Percentiles rank a stretch among this genome's conserved stretches.
These are phyloP conservation scores for Xylaria arbuscula DNA, from an alignment of 2,329 filamentous ascomycete genomes.

Conservation along the genomic window DNA sequence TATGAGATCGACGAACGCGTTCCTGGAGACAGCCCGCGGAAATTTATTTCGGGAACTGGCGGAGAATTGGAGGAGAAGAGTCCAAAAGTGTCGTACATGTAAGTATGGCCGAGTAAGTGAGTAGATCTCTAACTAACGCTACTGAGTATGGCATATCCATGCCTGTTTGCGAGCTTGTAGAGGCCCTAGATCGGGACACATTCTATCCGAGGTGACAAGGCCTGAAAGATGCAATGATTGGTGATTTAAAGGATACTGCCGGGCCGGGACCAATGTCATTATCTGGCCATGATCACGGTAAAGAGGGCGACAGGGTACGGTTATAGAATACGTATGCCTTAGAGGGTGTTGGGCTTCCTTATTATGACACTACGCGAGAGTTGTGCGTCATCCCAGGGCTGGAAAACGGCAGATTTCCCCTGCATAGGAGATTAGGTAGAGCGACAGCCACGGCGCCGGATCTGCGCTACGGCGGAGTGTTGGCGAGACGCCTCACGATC, in stretches of 20 bases:
- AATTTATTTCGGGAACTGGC: slow-evolving; percentile 1
- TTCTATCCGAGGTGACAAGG: too few species aligned
- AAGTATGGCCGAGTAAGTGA: background rate
- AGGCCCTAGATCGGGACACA: too few species aligned
- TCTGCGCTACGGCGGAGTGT: slow-evolving; percentile 9
- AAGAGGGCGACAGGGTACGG: background rate
- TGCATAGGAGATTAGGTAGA: slow-evolving; percentile 30
- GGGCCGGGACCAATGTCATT: too few species aligned
- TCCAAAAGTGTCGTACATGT: background rate
- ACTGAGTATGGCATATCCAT: background rate
- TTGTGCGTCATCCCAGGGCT: slow-evolving; percentile 16
- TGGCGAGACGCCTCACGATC: slow-evolving; percentile 25
- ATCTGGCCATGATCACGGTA: too few species aligned
- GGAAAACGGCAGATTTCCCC: slow-evolving; percentile 19
- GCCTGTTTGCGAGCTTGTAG: background rate
- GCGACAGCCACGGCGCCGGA: slow-evolving; percentile 18
- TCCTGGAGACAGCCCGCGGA: background rate
- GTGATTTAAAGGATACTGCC: too few species aligned
- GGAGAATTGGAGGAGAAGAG: background rate
- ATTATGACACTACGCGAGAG: background rate
- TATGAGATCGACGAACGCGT: background rate
- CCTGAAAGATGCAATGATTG: too few species aligned
- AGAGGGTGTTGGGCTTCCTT: background rate
- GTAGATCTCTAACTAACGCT: slow-evolving; percentile 1
- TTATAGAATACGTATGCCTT: background rate